Base-by-base conservation (phyloP, 1,139 yeast genomes). In the Suhomyces maxii region DNA sequence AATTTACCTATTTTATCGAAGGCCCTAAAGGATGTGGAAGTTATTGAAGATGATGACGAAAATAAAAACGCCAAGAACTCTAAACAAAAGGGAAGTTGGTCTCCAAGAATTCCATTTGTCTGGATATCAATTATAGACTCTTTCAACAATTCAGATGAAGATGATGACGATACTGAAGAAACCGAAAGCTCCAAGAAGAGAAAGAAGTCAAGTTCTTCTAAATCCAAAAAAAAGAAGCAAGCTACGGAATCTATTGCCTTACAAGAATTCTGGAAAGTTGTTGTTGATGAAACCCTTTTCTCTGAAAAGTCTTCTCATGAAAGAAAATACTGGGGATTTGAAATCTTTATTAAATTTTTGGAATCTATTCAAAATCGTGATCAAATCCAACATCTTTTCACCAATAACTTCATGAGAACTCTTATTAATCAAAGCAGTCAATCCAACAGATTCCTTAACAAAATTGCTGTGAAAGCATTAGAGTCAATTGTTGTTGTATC, bases 271-370 rank as follows among this genome's bases (percentile, higher is more conserved):
- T 90, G 96, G 96, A 80, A 82, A 55, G 75, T 77, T 3, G 84
- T 83, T 8, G 80, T 91, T 9, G 98, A 91, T 60, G 95, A 89
- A 57, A 77, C 86, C 1, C 80, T 88, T 50, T 91, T 93, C 58
- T 72, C 89, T 5, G 82, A 80, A 31, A 82, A 86, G 53, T 76
- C 97, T 0, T 88, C 97, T 1, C 82, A 84, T 38, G 98, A 91
- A 64, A 77, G 97, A 51, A 93, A 91, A 61, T 88, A 78, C 63
- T 80, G 89, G 80, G 99, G 98, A 0, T 82, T 91, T 57, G 87
- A 87, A 56, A 77, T 91, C 6, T 82, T 91, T 54, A 71, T 67
- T 34, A 71, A 77, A 42, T 75, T 82, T 41, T 63, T 85, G 28
- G 55, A 45, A 44, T 50, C 64, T 9, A 51, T 66, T 1, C 52